These are phyloP conservation scores for Tetrapyrgos nigripes DNA, from an alignment of 1,284 basidiomycete species.

Conservation along the genomic window DNA sequence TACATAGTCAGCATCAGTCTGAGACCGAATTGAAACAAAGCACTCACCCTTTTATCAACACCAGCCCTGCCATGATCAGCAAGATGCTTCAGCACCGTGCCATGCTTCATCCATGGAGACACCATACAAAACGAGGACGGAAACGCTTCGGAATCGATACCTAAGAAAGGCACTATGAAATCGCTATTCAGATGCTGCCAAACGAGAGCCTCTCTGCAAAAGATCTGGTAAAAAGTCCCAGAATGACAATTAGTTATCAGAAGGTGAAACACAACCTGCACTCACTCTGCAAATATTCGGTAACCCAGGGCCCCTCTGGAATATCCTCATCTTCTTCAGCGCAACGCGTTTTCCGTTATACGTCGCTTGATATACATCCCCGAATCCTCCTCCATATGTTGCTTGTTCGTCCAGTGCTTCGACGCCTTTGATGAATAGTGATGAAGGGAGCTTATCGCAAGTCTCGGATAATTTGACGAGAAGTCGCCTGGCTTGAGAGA, in stretches of 20 bases:
- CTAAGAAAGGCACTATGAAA: slow-evolving; percentile 27
- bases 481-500: neutral
- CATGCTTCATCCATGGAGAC: slow-evolving; percentile 27
- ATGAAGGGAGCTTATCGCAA: slow-evolving; percentile 22
- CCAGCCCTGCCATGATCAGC: slow-evolving; percentile 1
- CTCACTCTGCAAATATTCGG: slow-evolving; percentile 4
- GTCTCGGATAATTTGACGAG: slow-evolving; percentile 17
- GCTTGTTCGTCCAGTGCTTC: slow-evolving; percentile 13
- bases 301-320: slow-evolving; percentile 12
- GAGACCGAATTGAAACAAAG: neutral
- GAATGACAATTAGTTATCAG: neutral
- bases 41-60: neutral
- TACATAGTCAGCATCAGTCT: neutral
- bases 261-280: neutral
- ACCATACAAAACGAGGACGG: slow-evolving; percentile 22
- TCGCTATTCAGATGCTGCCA: slow-evolving; percentile 27
- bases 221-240: slow-evolving; percentile 15
- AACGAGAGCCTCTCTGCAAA: slow-evolving; percentile 23
- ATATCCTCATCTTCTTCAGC: slow-evolving; percentile 25
- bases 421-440: slow-evolving; percentile 24
- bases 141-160: slow-evolving; percentile 26
- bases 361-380: slow-evolving; percentile 21
- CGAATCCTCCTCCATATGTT: slow-evolving; percentile 21
- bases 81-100: slow-evolving; percentile 20
- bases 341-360: slow-evolving; percentile 21